These are phyloP conservation scores for Phialophora chinensis DNA, from an alignment of 2,329 filamentous ascomycete species.

Conservation along the genomic window DNA sequence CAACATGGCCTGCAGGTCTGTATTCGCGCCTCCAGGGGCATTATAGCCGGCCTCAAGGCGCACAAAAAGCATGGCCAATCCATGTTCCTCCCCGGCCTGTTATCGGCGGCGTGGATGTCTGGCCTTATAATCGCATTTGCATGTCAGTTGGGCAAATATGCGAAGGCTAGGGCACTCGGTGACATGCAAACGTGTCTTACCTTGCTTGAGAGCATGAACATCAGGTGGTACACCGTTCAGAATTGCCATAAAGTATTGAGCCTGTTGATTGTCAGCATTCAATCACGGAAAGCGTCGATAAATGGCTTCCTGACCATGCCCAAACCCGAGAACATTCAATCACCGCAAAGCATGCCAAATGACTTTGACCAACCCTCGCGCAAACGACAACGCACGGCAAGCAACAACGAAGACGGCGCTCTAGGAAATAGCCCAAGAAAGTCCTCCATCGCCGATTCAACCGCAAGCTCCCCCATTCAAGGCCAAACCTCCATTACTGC, in stretches of 20 bases:
- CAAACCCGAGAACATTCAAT: conserved; percentile 28
- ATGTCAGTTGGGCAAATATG: conserved; percentile 50
- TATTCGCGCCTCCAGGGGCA: conserved; percentile 49
- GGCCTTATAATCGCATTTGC: conserved; percentile 51
- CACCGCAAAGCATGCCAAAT: conserved; percentile 24
- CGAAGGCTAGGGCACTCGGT: conserved; percentile 44
- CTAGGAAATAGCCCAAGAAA: conserved; percentile 24
- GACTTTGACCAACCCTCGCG: conserved; percentile 41
- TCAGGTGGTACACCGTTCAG: conserved; percentile 49
- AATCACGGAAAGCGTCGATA: conserved; percentile 36
- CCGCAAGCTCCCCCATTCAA: conserved; percentile 29
- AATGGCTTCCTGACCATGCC: conserved; percentile 36
- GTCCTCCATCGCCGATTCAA: conserved; percentile 30
- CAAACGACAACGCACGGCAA: conserved; percentile 36
- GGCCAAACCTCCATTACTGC: conserved; percentile 12
- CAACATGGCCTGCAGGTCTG: conserved; percentile 50
- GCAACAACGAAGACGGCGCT: conserved; percentile 23
- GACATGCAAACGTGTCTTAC: conserved; percentile 46
- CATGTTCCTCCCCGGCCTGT: conserved; percentile 49
- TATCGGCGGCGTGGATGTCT: conserved; percentile 51
- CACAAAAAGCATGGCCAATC: conserved; percentile 45
- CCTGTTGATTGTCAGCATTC: conserved; percentile 45
- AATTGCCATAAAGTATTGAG: conserved; percentile 48
- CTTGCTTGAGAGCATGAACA: conserved; percentile 46
- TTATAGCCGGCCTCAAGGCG: conserved; percentile 45